phyloP scores from a whole-genome alignment of 2,329 filamentous ascomycete genomes.

The Beauveria sp. region DNA sequence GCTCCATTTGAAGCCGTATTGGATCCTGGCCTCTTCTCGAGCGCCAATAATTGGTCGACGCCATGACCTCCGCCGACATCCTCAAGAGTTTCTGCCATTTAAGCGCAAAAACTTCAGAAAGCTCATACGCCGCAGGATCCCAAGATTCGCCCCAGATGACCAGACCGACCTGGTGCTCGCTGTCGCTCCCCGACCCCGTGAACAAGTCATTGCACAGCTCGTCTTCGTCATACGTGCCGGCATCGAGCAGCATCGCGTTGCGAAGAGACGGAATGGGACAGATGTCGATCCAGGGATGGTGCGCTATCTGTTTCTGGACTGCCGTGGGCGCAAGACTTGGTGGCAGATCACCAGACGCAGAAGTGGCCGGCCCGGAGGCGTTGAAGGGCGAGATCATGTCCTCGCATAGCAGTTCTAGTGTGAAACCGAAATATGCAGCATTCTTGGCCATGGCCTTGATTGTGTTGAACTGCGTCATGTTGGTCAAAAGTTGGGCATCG shows the following conservation, averaged over 20 bases:
- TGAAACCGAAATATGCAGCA: background rate
- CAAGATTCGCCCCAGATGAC: constrained; percentile 42
- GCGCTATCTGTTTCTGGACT: constrained; percentile 10
- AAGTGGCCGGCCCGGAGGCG: background rate
- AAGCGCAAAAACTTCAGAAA: constrained; percentile 32
- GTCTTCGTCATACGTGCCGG: constrained; percentile 12
- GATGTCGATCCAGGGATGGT: constrained; percentile 15
- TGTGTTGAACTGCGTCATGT: background rate
- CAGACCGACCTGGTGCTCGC: constrained; percentile 17
- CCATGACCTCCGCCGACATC: background rate
- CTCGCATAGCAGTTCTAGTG: background rate
- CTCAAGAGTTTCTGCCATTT: constrained; percentile 35
- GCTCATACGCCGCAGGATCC: constrained; percentile 38
- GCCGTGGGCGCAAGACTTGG: constrained; percentile 12
- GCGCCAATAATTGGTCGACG: background rate
- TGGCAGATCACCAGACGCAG: background rate
- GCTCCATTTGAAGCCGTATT: background rate
- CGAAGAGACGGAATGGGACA: constrained; percentile 11
- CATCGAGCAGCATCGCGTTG: background rate
- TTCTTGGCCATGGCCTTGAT: background rate
- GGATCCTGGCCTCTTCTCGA: background rate
- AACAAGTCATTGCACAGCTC: constrained; percentile 14
- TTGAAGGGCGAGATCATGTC: background rate
- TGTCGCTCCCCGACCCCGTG: background rate
- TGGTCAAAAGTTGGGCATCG: background rate